Evolutionary conservation across 768 basidiomycete genomes (phyloP).

Genomic region (Naganishia kalamii): DNA sequence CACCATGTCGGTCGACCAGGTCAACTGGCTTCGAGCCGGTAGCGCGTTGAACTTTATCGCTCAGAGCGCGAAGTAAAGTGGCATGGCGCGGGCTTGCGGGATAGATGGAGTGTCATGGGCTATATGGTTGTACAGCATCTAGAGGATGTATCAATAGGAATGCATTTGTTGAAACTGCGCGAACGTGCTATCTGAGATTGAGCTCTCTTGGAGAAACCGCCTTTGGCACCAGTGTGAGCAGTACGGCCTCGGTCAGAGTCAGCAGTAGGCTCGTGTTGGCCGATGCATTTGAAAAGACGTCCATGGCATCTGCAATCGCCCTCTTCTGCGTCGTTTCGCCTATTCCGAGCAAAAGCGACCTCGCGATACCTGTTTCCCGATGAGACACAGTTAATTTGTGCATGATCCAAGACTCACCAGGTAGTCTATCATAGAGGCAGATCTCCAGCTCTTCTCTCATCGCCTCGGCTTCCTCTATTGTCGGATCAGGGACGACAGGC

Average conservation of each 20-base stretch:
- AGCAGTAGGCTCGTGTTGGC: background rate
- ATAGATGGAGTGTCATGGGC: background rate
- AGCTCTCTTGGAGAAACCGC: no score
- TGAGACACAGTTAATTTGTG: background rate
- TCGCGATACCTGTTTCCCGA: background rate
- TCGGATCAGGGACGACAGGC: slow-evolving; percentile 65
- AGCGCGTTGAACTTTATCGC: slow-evolving; percentile 81
- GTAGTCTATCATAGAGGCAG: background rate
- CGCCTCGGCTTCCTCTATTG: slow-evolving; percentile 64
- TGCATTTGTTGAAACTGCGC: background rate
- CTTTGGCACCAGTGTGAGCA: background rate
- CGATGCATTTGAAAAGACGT: background rate
- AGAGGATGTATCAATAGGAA: slow-evolving; percentile 13
- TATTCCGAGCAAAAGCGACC: background rate
- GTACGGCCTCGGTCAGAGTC: background rate
- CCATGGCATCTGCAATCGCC: background rate
- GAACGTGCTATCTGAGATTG: background rate
- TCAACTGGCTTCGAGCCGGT: slow-evolving; percentile 82
- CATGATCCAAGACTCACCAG: background rate
- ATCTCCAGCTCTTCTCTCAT: slow-evolving; percentile 48
- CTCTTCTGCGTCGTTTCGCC: background rate
- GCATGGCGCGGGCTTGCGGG: no score
- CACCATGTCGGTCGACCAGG: slow-evolving; percentile 82
- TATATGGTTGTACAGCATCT: slow-evolving; percentile 8
- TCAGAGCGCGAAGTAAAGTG: slow-evolving; percentile 6